Conservation (phyloP, 108 stramenopile species). For the Craspedostauros australis region DNA sequence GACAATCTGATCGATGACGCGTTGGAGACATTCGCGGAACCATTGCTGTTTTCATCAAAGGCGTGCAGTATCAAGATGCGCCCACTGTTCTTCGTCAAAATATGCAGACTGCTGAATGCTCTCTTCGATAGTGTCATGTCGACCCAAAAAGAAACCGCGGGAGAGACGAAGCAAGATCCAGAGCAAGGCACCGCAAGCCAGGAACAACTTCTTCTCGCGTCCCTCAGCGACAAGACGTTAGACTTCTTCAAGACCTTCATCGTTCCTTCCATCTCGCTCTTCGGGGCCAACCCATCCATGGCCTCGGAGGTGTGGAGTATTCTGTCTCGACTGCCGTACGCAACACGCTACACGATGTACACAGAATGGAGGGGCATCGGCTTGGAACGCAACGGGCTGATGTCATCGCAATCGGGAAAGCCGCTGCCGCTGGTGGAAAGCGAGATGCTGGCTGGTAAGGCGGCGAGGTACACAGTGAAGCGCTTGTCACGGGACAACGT, state of each 20-base stretch:
- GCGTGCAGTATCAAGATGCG: constrained; percentile 50
- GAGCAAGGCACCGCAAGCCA: neutral
- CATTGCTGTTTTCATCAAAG: constrained; percentile 9
- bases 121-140: neutral
- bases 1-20: too few relatives aligned
- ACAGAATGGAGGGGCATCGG: constrained; percentile 60
- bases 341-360: constrained; percentile 67
- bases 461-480: constrained; percentile 70
- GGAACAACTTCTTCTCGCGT: too few relatives aligned
- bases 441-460: constrained; percentile 73
- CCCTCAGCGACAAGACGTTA: constrained; percentile 4
- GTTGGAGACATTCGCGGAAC: too few relatives aligned
- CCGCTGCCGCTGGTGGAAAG: constrained; percentile 52
- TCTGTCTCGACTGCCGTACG: constrained; percentile 51
- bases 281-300: constrained; percentile 56
- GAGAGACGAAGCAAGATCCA: constrained; percentile 1
- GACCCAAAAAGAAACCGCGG: neutral
- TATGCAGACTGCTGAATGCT: constrained; percentile 46
- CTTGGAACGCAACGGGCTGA: constrained; percentile 52
- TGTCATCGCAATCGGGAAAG: constrained; percentile 26
- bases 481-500: constrained; percentile 87
- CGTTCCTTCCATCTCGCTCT: constrained; percentile 63
- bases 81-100: constrained; percentile 46
- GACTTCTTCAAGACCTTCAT: constrained; percentile 42
- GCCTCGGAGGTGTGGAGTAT: constrained; percentile 68